phyloP scores from a whole-genome alignment of 495 filamentous ascomycete species.

The Pseudoneurospora amorphoporcata region DNA sequence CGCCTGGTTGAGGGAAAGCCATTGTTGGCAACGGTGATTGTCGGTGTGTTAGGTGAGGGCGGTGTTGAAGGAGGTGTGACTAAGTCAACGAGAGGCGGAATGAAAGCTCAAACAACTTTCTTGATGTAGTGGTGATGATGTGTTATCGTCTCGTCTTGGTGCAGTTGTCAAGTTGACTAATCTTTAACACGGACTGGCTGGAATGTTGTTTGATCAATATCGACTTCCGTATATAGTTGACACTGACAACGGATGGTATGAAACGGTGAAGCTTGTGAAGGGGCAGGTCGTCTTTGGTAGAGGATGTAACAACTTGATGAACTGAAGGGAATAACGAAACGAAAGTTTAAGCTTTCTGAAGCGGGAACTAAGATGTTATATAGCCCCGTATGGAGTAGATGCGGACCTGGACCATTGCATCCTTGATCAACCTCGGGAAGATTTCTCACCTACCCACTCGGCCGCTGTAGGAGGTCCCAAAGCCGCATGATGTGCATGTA shows the following conservation, averaged over 20 bases:
- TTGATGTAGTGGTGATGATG: not conserved
- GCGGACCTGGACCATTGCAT: not conserved
- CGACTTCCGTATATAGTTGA: not conserved
- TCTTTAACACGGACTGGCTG: not conserved
- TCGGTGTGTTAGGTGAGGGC: not conserved
- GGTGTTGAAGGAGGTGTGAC: not conserved
- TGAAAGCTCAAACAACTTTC: not conserved
- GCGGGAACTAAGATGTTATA: not conserved
- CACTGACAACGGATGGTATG: not conserved
- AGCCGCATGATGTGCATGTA: constrained; percentile 15
- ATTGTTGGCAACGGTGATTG: constrained; percentile 8
- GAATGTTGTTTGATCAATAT: not conserved
- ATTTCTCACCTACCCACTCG: not conserved
- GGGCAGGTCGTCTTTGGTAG: not conserved
- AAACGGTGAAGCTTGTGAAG: not conserved
- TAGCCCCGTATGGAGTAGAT: not conserved
- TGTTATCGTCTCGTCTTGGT: not conserved
- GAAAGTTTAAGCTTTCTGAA: not conserved
- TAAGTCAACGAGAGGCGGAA: not conserved
- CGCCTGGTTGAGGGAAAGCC: constrained; percentile 13
- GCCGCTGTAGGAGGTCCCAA: constrained; percentile 2
- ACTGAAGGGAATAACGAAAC: not conserved
- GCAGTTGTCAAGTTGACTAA: not conserved
- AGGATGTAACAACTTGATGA: not conserved
- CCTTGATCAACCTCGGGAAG: not conserved